A percentile compares a stretch with the other conserved stretches of the same genome.
These are phyloP conservation scores for Zygosaccharomyces lentus DNA, from an alignment of 805 yeast species.

Conservation along the genomic window DNA sequence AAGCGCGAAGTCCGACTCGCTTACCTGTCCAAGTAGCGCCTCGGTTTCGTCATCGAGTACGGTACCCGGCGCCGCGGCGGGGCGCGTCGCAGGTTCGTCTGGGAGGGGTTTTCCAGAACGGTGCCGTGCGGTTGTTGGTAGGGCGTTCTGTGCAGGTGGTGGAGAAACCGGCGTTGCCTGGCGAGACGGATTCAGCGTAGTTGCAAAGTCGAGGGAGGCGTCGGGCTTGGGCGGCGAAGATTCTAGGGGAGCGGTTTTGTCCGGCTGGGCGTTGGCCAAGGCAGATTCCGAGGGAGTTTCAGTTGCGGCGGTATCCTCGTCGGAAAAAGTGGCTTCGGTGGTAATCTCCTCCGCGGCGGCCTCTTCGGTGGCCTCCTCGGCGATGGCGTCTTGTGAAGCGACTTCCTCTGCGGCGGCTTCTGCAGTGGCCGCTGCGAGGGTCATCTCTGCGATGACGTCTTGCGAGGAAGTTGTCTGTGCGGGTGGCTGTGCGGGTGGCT, in stretches of 20 bases:
- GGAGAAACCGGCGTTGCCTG: neutral
- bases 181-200: neutral
- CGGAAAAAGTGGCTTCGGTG: neutral
- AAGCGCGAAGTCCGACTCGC: conserved; percentile 21
- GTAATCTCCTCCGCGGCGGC: neutral
- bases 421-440: too few relatives aligned
- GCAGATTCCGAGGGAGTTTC: too few relatives aligned
- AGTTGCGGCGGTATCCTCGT: neutral
- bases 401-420: neutral
- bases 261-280: too few relatives aligned
- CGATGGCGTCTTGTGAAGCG: neutral
- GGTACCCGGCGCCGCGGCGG: neutral
- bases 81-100: neutral
- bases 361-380: neutral
- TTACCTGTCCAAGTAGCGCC: conserved; percentile 28
- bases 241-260: too few relatives aligned
- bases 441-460: too few relatives aligned
- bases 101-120: neutral
- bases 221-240: too few relatives aligned
- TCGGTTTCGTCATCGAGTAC: conserved; percentile 27
- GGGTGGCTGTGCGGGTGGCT: too few relatives aligned
- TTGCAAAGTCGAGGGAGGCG: too few relatives aligned
- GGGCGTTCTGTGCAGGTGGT: neutral
- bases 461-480: too few relatives aligned
- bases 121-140: neutral